These are phyloP conservation scores for Pleurostoma richardsiae DNA, from an alignment of 2,329 filamentous ascomycete species.

Conservation along the genomic window DNA sequence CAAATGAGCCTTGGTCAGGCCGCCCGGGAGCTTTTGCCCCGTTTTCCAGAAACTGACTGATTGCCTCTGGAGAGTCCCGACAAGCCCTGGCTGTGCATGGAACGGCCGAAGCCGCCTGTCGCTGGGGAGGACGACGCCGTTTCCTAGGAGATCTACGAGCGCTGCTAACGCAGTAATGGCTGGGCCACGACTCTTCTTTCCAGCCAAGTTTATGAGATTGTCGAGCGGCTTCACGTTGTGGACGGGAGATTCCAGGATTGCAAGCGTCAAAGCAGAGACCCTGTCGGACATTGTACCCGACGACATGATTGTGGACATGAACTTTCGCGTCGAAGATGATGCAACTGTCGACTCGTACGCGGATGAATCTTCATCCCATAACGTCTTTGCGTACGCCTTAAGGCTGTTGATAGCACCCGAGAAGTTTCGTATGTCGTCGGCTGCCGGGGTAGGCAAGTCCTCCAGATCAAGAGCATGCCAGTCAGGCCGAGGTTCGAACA, in stretches of 20 bases:
- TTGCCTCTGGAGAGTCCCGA: conserved; percentile 63
- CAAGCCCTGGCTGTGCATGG: conserved; percentile 69
- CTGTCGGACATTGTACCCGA: conserved; percentile 96
- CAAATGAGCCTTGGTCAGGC: conserved; percentile 70
- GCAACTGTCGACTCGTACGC: conserved; percentile 70
- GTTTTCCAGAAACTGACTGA: conserved; percentile 56
- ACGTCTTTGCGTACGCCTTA: conserved; percentile 64
- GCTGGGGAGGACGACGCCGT: conserved; percentile 77
- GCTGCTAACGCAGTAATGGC: conserved; percentile 90
- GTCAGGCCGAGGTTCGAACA: conserved; percentile 52
- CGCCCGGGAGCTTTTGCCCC: conserved; percentile 67
- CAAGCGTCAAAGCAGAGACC: conserved; percentile 88
- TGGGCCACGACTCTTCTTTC: conserved; percentile 88
- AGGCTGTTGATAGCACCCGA: conserved; percentile 41
- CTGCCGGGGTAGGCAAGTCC: conserved; percentile 34
- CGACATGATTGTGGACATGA: conserved; percentile 94
- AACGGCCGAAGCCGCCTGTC: conserved; percentile 80
- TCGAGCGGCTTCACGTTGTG: conserved; percentile 91
- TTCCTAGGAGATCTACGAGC: conserved; percentile 88
- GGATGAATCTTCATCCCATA: conserved; percentile 74
- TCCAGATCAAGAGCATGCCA: conserved; percentile 46
- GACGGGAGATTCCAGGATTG: conserved; percentile 91
- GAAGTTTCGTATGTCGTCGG: conserved; percentile 39
- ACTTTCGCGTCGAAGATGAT: conserved; percentile 85
- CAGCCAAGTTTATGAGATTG: conserved; percentile 73